Evolutionary conservation across 2,329 filamentous ascomycete genomes (phyloP), one percentile per base, ranked within the genome.

Genomic region (Colletotrichum plurivorum): DNA sequence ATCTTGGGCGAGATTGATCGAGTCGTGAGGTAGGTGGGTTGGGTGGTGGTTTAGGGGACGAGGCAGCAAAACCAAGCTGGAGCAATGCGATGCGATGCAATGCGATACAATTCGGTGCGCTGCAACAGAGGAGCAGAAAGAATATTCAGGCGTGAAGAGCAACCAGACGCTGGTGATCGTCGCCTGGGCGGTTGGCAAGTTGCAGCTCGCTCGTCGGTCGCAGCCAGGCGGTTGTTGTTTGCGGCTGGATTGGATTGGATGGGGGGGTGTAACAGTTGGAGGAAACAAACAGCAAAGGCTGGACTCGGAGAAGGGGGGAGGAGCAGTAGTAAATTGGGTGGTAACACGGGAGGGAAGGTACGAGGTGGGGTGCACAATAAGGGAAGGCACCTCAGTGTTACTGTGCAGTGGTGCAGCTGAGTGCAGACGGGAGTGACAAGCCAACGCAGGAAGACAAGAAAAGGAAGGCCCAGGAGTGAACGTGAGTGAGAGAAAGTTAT

Each of bases 141-240:
- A 20, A 49, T 65, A 62, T 39, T 65, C 46, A n/a, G 16, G 41
- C 18, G 18, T 31, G 49, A 36, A 43, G 41, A 60, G 66, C 48
- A 65, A 48, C 7, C 31, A 48, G 66, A 20, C n/a, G 9, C 22
- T 18, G 65, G 27, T 43, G 20, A 49, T 53, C 13, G 31, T 49
- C 41, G n/a, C 41, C 31, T 12, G 39, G 16, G 39, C 36, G 36
- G 46, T 16, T 20, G 20, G 18, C 18, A 39, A n/a, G 18, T 52
- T 69, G 51, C 46, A 45, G 51, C 56, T 66, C 13, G 51, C 56
- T 66, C 16, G 67, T 48, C 22, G 31, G 51, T 27, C 5, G 41
- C 41, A 53, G 56, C 54, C 55, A 60, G 63, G 20, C 18, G 54
- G 49, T 66, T 48, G 49, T 66, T 65, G 51, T 55, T 57, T 56